phyloP scores from a whole-genome alignment of 495 filamentous ascomycete genomes.

The Aspergillus egyptiacus region DNA sequence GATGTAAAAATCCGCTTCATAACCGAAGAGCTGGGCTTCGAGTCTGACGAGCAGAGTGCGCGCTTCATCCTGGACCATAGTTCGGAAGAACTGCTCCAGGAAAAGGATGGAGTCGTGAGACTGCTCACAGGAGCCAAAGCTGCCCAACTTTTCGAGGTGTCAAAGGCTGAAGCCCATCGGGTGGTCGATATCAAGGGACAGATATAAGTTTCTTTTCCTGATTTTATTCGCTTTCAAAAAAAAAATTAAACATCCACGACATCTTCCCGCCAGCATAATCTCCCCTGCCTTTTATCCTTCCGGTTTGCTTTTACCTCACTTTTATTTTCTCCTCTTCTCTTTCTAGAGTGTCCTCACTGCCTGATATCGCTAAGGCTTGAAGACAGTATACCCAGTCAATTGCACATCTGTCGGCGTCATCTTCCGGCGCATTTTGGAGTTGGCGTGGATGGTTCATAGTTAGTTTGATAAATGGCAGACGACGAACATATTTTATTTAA shows the following conservation, averaged over 20 bases:
- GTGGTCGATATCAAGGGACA: conserved; percentile 96
- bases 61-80: conserved; percentile 79
- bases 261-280: background rate
- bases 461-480: background rate
- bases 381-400: conserved; percentile 17
- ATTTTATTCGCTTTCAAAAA: no score
- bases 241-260: conserved; percentile 17
- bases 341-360: conserved; percentile 1
- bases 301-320: background rate
- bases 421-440: background rate
- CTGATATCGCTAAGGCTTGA: background rate
- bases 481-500: background rate
- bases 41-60: conserved; percentile 82
- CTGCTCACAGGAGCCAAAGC: conserved; percentile 70
- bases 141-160: conserved; percentile 61
- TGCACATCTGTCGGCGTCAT: conserved; percentile 3
- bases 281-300: background rate
- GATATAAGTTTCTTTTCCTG: conserved; percentile 49
- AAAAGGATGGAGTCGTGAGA: conserved; percentile 63
- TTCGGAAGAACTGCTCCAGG: conserved; percentile 69
- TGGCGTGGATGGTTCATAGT: background rate
- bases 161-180: conserved; percentile 65
- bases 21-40: conserved; percentile 92
- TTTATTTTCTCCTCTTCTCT: background rate
- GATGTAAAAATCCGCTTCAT: conserved; percentile 86